Evolutionary conservation across 2,329 filamentous ascomycete genomes (phyloP), one percentile per base, ranked within the genome.

Genomic region (Ceratocystiopsis sp.): DNA sequence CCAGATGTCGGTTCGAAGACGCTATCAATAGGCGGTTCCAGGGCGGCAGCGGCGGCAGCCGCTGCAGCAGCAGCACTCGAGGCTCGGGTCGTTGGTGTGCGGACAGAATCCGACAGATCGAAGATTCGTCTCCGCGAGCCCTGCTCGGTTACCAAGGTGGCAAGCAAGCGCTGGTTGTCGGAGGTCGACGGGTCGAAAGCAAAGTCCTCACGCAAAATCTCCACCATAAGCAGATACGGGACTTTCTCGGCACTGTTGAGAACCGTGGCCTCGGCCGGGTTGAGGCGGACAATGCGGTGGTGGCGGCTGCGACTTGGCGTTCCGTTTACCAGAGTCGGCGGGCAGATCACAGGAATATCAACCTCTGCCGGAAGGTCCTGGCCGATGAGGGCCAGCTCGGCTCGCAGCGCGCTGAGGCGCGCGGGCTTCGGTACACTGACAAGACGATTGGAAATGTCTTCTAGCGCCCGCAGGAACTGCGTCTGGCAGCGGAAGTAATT

Each of bases 161-260:
- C 60, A 33, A 82, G 58, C 18, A 91, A 61, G 42, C 73, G 68
- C 54, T 80, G 70, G 52, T 91, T 91, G 49, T 84, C 79, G 25
- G 71, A 65, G 0, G 76, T 79, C 32, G 80, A 75, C 0, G 83
- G 81, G 51, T 89, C 78, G 52, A 91, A 91, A 33, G 79, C 78
- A 54, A 91, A 89, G 53, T 91, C 84, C 50, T 89, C 83, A 19
- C 79, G 68, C 40, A 91, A 61, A 18, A 91, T 78, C 55, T 91
- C 84, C 3, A 89, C 75, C 82, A 91, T 87, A 25, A 91, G 68
- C 41, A 91, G 61, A 59, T 86, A 91, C 1, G 84, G 84, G 38
- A 91, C 84, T 56, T 86, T 82, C 57, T 91, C 83, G 5, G 84
- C 84, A 56, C 84, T 91, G 59, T 91, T 91, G 42, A 91, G 63